Evolutionary conservation across 2,329 filamentous ascomycete genomes (phyloP).

Genomic region (Colletotrichum lupini): DNA sequence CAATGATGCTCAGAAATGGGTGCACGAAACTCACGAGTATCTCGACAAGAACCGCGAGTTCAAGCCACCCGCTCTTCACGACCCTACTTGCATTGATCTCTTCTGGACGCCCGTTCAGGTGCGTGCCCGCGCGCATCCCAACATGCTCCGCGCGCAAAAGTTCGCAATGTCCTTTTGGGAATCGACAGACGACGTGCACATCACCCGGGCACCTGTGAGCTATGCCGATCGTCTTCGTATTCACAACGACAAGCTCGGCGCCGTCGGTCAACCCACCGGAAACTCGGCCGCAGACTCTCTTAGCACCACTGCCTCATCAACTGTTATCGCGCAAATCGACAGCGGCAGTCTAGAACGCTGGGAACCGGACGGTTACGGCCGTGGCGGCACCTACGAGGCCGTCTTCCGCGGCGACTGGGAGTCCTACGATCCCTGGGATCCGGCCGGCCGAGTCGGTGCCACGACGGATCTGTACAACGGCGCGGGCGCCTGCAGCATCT

Average conservation of each 20-base stretch:
- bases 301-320: conserved; percentile 52
- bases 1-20: conserved; percentile 53
- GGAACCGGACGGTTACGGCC: conserved; percentile 71
- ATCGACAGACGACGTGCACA: conserved; percentile 60
- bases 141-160: conserved; percentile 53
- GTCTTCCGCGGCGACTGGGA: conserved; percentile 80
- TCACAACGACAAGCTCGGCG: conserved; percentile 43
- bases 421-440: conserved; percentile 80
- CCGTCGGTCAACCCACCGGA: conserved; percentile 23
- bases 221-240: conserved; percentile 73
- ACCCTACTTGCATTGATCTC: conserved; percentile 77
- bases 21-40: conserved; percentile 63
- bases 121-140: conserved; percentile 51
- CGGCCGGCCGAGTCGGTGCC: conserved; percentile 70
- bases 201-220: conserved; percentile 58
- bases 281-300: conserved; percentile 59
- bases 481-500: conserved; percentile 77
- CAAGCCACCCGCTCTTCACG: conserved; percentile 65
- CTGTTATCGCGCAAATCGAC: conserved; percentile 70
- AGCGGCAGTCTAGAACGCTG: conserved; percentile 75
- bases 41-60: conserved; percentile 57
- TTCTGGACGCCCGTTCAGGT: conserved; percentile 62
- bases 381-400: conserved; percentile 69
- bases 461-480: conserved; percentile 78
- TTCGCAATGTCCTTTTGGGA: conserved; percentile 65